Evolutionary conservation across 2,329 filamentous ascomycete species (phyloP).

Genomic region (Alternaria viburni): DNA sequence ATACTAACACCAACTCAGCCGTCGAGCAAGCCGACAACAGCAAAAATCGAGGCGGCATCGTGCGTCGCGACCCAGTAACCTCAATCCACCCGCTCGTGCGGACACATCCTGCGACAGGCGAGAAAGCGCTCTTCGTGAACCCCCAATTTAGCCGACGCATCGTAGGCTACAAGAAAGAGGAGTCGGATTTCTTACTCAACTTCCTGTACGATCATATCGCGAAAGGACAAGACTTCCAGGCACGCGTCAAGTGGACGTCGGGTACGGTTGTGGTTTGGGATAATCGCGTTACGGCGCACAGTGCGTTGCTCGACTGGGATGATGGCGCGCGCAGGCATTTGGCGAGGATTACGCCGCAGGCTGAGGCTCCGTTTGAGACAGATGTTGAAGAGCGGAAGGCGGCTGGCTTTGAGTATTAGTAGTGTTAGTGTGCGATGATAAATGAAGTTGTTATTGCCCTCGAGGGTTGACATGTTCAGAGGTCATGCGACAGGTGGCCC

Average conservation of each 20-base stretch:
- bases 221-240: slow-evolving; percentile 74
- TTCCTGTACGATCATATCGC: slow-evolving; percentile 80
- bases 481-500: background rate
- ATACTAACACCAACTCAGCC: slow-evolving; percentile 40
- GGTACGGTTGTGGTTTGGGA: slow-evolving; percentile 89
- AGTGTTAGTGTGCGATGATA: background rate
- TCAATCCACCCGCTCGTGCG: slow-evolving; percentile 79
- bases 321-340: slow-evolving; percentile 78
- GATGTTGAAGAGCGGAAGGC: slow-evolving; percentile 45
- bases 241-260: slow-evolving; percentile 76
- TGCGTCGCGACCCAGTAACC: slow-evolving; percentile 75
- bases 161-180: slow-evolving; percentile 84
- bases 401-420: slow-evolving; percentile 30
- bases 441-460: background rate
- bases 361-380: slow-evolving; percentile 77
- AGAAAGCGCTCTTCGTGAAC: slow-evolving; percentile 85
- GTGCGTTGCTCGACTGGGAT: slow-evolving; percentile 82
- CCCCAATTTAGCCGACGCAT: slow-evolving; percentile 84
- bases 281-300: slow-evolving; percentile 80
- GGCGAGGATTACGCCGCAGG: slow-evolving; percentile 82
- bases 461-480: background rate
- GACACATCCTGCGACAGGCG: slow-evolving; percentile 79
- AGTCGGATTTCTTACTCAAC: slow-evolving; percentile 77
- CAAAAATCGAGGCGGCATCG: slow-evolving; percentile 70
- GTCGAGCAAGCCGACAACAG: slow-evolving; percentile 77